These are phyloP conservation scores for Floccularia luteovirens DNA, from an alignment of 768 basidiomycete species.

Conservation along the genomic window DNA sequence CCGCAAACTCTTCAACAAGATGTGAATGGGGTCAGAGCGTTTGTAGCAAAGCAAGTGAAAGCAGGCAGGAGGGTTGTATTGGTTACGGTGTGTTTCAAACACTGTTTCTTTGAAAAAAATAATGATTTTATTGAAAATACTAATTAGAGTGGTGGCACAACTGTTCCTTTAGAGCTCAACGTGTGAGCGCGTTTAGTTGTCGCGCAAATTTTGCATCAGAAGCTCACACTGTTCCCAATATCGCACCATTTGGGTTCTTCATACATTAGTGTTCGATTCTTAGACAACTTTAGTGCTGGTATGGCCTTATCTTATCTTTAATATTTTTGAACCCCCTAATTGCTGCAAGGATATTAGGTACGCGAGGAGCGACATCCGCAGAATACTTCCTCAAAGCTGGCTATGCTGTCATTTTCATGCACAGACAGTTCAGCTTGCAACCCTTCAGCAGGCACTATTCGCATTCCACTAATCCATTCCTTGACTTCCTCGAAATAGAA, in stretches of 20 bases:
- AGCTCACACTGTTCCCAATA: conserved; percentile 13
- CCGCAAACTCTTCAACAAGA: conserved; percentile 69
- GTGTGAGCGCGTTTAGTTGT: conserved; percentile 63
- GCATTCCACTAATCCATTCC: conserved; percentile 95
- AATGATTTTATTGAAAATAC: not conserved
- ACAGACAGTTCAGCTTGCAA: conserved; percentile 94
- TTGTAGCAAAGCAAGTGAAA: conserved; percentile 60
- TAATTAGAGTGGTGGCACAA: conserved; percentile 90
- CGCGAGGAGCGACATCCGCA: conserved; percentile 93
- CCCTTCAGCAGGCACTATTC: conserved; percentile 98
- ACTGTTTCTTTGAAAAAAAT: no score
- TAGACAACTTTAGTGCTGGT: conserved; percentile 99
- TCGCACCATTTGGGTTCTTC: conserved; percentile 14
- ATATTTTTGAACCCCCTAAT: conserved; percentile 2
- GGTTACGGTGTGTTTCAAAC: conserved; percentile 70
- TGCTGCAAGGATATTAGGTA: conserved; percentile 43
- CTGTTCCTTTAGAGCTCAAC: conserved; percentile 96
- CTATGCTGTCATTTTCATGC: conserved; percentile 99
- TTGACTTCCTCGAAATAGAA: conserved; percentile 85
- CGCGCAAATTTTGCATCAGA: conserved; percentile 8
- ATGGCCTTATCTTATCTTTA: conserved; percentile 14
- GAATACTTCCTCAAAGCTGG: conserved; percentile 94
- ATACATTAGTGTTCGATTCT: conserved; percentile 92
- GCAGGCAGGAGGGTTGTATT: conserved; percentile 76
- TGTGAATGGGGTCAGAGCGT: conserved; percentile 54